Conservation (phyloP, 2,329 filamentous ascomycete species). For the Dothiorella sarmentorum region DNA sequence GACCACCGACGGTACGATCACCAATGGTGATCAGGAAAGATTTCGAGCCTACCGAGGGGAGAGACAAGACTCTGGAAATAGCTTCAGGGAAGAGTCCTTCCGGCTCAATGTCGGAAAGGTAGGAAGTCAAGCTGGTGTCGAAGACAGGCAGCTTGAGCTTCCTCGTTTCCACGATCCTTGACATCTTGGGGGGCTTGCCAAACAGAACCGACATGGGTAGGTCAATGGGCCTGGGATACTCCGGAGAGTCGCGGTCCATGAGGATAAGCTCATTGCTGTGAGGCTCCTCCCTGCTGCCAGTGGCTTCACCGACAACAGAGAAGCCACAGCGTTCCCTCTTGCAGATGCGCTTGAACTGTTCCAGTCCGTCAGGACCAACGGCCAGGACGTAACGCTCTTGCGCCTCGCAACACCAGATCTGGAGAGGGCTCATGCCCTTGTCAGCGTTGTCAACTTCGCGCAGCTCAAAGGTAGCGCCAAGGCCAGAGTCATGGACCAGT, state of each 20-base stretch:
- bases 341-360: slow-evolving; percentile 65
- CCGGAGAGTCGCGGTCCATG: slow-evolving; percentile 72
- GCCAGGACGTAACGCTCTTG: slow-evolving; percentile 95
- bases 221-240: slow-evolving; percentile 77
- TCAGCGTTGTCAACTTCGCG: slow-evolving; percentile 90
- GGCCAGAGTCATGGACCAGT: slow-evolving; percentile 85
- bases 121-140: slow-evolving; percentile 67
- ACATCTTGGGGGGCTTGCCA: slow-evolving; percentile 80
- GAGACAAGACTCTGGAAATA: slow-evolving; percentile 72
- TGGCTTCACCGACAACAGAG: slow-evolving; percentile 81
- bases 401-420: slow-evolving; percentile 97
- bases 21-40: slow-evolving; percentile 96
- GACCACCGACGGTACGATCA: slow-evolving; percentile 84
- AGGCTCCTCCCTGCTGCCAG: slow-evolving; percentile 54
- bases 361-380: slow-evolving; percentile 75
- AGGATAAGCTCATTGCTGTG: slow-evolving; percentile 73
- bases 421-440: slow-evolving; percentile 85
- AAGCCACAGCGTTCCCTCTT: slow-evolving; percentile 86
- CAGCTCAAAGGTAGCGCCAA: slow-evolving; percentile 90
- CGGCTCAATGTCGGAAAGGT: slow-evolving; percentile 56
- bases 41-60: slow-evolving; percentile 94
- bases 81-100: slow-evolving; percentile 63
- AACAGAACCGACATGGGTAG: slow-evolving; percentile 86
- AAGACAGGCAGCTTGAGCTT: slow-evolving; percentile 68
- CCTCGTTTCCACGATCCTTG: slow-evolving; percentile 67